Conservation (phyloP, 192 early-diverging fungal species). For the Phlyctochytrium bullatum region DNA sequence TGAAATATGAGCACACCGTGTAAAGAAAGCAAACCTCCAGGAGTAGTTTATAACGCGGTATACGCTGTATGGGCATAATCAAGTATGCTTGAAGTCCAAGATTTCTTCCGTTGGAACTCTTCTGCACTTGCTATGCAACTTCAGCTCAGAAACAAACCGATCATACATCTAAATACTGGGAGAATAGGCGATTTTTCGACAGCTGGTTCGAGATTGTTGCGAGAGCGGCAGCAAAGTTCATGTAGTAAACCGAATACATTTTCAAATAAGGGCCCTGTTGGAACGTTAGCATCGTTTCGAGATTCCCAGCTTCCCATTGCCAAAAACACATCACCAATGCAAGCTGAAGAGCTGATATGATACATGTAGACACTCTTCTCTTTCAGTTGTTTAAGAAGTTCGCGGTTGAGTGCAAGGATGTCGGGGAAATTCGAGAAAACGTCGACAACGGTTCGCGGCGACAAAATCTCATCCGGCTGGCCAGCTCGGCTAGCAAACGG, state of each 20-base stretch:
- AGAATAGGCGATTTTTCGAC: neutral
- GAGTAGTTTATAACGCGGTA: slow-evolving; percentile 86
- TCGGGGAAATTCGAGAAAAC: slow-evolving; percentile 10
- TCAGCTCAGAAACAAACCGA: neutral
- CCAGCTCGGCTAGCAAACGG: neutral
- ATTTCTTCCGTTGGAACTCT: neutral
- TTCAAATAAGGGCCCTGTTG: slow-evolving; percentile 11
- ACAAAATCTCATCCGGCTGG: neutral
- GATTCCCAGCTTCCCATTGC: neutral
- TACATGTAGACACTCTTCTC: neutral
- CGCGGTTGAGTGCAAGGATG: neutral
- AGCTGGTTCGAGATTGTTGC: slow-evolving; percentile 1
- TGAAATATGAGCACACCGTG: slow-evolving; percentile 51
- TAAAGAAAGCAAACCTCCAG: slow-evolving; percentile 57
- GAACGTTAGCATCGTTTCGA: neutral
- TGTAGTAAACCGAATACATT: slow-evolving; percentile 13
- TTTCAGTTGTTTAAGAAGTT: neutral
- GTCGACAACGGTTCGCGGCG: neutral
- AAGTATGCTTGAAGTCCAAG: slow-evolving; percentile 75
- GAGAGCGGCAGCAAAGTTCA: slow-evolving; percentile 3
- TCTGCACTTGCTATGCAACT: neutral
- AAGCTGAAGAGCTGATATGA: neutral
- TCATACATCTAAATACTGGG: neutral
- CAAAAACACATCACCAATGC: neutral
- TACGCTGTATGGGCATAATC: slow-evolving; percentile 87